A percentile compares a stretch with the other conserved stretches of the same genome.
phyloP scores from a whole-genome alignment of 257 asterid genomes.

The Lycium ferocissimum region DNA sequence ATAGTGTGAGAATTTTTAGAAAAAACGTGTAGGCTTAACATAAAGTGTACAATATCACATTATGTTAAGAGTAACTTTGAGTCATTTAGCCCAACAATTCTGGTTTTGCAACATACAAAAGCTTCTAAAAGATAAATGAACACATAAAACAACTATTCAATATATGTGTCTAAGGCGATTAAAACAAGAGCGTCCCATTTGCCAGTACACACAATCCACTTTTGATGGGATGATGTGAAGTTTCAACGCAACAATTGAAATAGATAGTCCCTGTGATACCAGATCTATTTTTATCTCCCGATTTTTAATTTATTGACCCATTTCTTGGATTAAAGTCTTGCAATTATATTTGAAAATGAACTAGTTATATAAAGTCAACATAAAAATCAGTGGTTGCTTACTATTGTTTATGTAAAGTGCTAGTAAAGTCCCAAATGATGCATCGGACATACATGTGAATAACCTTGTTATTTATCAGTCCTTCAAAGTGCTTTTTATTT shows the following conservation, averaged over 20 bases:
- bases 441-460: conserved; percentile 6
- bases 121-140: not conserved
- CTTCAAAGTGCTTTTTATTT: not conserved
- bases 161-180: not conserved
- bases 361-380: not conserved
- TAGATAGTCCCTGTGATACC: not conserved
- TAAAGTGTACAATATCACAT: too few species aligned
- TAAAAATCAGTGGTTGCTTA: not conserved
- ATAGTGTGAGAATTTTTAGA: too few species aligned
- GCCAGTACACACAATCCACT: too few species aligned
- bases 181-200: not conserved
- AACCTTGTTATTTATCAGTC: not conserved
- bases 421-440: not conserved
- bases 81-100: too few species aligned
- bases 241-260: conserved; percentile 3
- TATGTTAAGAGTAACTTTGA: too few species aligned
- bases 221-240: not conserved
- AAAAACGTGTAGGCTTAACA: too few species aligned
- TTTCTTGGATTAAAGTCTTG: not conserved
- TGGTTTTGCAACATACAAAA: too few species aligned
- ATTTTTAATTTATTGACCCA: not conserved
- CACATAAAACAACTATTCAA: not conserved
- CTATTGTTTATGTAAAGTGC: not conserved
- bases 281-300: not conserved
- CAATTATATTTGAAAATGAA: not conserved